phyloP scores from a whole-genome alignment of 768 basidiomycete species.

The Mycena epipterygia region DNA sequence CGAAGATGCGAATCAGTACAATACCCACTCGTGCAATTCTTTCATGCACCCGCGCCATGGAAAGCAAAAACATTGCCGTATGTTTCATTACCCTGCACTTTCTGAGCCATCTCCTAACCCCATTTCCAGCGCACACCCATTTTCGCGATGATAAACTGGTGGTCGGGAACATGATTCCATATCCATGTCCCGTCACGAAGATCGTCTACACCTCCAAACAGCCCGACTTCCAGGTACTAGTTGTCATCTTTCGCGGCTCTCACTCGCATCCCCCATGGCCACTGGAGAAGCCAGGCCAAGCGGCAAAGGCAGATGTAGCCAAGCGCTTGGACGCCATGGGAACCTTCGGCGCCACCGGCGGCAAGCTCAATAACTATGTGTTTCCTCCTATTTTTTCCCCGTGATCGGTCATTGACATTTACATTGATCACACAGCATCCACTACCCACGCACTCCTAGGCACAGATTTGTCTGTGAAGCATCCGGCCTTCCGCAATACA shows the following conservation, averaged over 20 bases:
- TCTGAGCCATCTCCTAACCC: not conserved
- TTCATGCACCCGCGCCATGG: not conserved
- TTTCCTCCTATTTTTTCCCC: not conserved
- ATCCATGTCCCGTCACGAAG: not conserved
- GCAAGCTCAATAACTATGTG: not conserved
- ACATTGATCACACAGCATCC: not conserved
- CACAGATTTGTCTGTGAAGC: not conserved
- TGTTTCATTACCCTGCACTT: not conserved
- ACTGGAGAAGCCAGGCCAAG: not conserved
- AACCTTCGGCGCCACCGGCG: not conserved
- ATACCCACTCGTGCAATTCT: not conserved
- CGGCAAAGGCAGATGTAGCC: not conserved
- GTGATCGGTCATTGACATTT: not conserved
- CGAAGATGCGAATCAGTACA: not conserved
- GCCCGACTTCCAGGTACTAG: not conserved
- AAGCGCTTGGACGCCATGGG: not conserved
- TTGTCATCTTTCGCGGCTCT: not conserved
- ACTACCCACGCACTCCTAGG: not conserved
- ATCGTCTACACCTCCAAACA: conserved; percentile 16
- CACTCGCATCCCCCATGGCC: conserved; percentile 15
- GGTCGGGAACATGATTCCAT: not conserved
- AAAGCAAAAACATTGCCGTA: not conserved
- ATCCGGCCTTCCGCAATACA: not conserved
- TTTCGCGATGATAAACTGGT: not conserved
- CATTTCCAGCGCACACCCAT: not conserved